Base-by-base conservation (phyloP, 192 early-diverging fungal genomes). In the Rhizoclosmatium sp. region DNA sequence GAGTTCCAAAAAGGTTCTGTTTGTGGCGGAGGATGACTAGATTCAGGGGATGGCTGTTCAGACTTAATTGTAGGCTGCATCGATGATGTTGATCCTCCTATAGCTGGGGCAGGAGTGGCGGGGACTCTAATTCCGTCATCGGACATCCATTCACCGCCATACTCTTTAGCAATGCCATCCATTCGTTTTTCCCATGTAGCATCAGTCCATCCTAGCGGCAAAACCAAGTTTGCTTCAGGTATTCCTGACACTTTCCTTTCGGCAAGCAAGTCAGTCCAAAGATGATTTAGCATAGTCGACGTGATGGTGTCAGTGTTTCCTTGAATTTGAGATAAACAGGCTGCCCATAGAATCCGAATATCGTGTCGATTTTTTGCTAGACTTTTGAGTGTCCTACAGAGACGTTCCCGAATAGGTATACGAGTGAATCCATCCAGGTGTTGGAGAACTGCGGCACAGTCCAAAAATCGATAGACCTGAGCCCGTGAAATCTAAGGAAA, bases 391-490 rank as follows among this genome's bases (percentile, higher is more conserved):
- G 88, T 86, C 0, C 88, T 81, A 66, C 88, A 89, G 9, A 89
- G 82, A 9, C 88, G 84, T 70, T 89, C 88, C 39, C 85, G 86
- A 12, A 81, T 83, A 23, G 88, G 88, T n/a, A 78, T 81, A 12
- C 78, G 69, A 2, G 62, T 9, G 66, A 89, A 89, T 19, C 70
- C 82, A 4, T 86, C 85, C 42, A 89, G 78, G 54, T 85, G 81
- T 80, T 87, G 66, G 56, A 56, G 73, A 69, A 88, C 85, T 3
- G 75, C 51, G 47, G 86, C 86, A 66, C 86, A 87, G 70, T 88
- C 87, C 70, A 88, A 48, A 65, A 88, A 88, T 59, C 87, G 68
- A 60, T 88, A 88, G 19, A 86, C 85, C 69, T 87, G 86, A 3
- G 86, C 86, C 16, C 86, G 65, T 4, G 79, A 81, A 60, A 87